Percentiles rank a stretch among this genome's conserved stretches.
These are phyloP conservation scores for Helotiales sp. DNA, from an alignment of 2,329 filamentous ascomycete genomes.

Conservation along the genomic window DNA sequence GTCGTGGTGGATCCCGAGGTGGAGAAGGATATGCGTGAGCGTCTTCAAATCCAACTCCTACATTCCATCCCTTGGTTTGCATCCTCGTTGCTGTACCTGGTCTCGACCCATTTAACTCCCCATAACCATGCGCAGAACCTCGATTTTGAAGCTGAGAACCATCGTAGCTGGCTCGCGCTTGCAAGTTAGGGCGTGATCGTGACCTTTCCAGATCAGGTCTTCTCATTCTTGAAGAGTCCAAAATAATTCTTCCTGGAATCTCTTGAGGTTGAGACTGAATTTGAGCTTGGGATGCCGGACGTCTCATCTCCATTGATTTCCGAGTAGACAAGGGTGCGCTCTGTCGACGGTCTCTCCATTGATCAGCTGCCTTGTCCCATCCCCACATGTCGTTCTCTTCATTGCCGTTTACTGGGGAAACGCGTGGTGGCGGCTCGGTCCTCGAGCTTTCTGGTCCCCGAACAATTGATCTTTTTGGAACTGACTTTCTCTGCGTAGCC, in stretches of 20 bases:
- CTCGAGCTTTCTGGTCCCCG: not conserved
- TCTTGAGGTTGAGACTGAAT: too few relatives aligned
- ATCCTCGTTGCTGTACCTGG: too few relatives aligned
- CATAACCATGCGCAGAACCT: too few relatives aligned
- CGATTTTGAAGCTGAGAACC: too few relatives aligned
- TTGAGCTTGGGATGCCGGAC: too few relatives aligned
- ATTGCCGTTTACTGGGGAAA: not conserved
- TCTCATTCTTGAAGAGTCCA: not conserved
- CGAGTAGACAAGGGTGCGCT: conserved; percentile 13
- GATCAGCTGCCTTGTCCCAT: conserved; percentile 17
- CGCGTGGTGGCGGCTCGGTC: not conserved
- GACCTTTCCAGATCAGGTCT: not conserved
- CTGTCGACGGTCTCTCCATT: conserved; percentile 17
- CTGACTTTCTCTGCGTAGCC: conserved; percentile 14
- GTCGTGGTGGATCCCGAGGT: not conserved
- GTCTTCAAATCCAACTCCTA: conserved; percentile 13
- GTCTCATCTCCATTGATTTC: conserved; percentile 15
- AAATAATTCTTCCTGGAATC: not conserved
- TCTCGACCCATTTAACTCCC: too few relatives aligned
- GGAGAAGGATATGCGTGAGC: not conserved
- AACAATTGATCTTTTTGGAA: not conserved
- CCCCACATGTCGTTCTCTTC: not conserved
- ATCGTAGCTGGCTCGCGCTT: too few relatives aligned
- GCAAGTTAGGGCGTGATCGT: conserved; percentile 4
- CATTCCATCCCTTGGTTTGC: conserved; percentile 6